These are phyloP conservation scores for Jackrogersella multiformis DNA, from an alignment of 495 filamentous ascomycete genomes.

Conservation along the genomic window DNA sequence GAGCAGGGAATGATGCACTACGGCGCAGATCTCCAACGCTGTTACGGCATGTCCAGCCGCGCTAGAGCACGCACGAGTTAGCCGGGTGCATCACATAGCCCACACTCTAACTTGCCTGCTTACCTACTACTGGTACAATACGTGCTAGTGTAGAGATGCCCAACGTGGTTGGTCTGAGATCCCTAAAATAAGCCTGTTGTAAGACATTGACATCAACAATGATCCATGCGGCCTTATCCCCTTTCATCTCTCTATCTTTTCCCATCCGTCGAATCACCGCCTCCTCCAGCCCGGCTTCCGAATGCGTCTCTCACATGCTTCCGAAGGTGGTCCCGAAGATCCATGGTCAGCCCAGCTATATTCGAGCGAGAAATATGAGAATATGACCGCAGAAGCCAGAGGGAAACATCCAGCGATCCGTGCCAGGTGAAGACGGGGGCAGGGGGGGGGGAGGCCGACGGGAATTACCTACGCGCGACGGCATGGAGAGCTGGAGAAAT, in stretches of 20 bases:
- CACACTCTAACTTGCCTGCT: constrained; percentile 17
- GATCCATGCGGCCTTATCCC: constrained; percentile 30
- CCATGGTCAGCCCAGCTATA: constrained; percentile 9
- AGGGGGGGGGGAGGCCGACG: not conserved
- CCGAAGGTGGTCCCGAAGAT: constrained; percentile 31
- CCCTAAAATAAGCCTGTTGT: constrained; percentile 29
- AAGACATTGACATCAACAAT: constrained; percentile 36
- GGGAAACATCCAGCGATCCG: constrained; percentile 3
- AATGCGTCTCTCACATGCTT: constrained; percentile 37
- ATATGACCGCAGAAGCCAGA: constrained; percentile 6
- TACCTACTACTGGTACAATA: too few species aligned
- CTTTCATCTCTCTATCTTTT: constrained; percentile 36
- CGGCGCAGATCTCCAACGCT: constrained; percentile 32
- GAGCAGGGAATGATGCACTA: constrained; percentile 17
- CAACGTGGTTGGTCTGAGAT: constrained; percentile 35
- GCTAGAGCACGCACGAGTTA: constrained; percentile 35
- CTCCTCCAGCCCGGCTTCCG: constrained; percentile 13
- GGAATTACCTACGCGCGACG: constrained; percentile 22
- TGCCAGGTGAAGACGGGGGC: constrained; percentile 23
- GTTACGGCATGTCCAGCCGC: constrained; percentile 40
- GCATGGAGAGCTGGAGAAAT: constrained; percentile 13
- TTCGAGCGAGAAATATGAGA: not conserved
- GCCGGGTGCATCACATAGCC: constrained; percentile 14
- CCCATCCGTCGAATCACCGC: constrained; percentile 33
- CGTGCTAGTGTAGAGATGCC: not conserved